Evolutionary conservation across 1,284 basidiomycete species (phyloP).

Genomic region (Sanghuangporus weigelae): DNA sequence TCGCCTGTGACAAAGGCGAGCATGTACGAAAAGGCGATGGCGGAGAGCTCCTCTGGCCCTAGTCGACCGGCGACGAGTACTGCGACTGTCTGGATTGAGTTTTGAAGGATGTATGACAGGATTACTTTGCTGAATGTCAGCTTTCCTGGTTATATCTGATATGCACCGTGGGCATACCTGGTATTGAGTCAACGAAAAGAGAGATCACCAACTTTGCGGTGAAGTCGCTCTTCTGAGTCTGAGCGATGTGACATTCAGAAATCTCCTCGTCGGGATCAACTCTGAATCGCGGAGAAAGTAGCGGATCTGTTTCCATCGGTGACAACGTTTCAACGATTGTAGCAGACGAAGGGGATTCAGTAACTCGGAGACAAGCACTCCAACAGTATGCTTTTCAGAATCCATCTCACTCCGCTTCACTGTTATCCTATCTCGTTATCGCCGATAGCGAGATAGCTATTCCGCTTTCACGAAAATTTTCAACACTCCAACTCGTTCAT

Average conservation of each 20-base stretch:
- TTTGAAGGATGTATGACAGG: conserved; percentile 64
- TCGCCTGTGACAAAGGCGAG: conserved; percentile 71
- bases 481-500: not conserved
- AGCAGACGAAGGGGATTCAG: not conserved
- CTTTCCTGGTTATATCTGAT: not conserved
- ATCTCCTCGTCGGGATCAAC: not conserved
- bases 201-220: conserved; percentile 39
- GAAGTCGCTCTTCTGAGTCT: not conserved
- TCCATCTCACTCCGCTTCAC: not conserved
- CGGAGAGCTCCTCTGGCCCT: conserved; percentile 63
- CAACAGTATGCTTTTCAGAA: not conserved
- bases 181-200: conserved; percentile 49
- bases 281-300: not conserved
- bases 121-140: conserved; percentile 36
- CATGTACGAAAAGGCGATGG: conserved; percentile 70
- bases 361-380: not conserved
- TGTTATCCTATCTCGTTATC: not conserved
- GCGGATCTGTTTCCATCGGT: conserved; percentile 11
- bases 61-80: conserved; percentile 59
- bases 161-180: conserved; percentile 34
- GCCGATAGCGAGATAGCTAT: not conserved
- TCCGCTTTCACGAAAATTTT: not conserved
- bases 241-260: not conserved
- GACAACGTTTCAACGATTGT: not conserved
- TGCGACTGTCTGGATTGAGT: conserved; percentile 63